These are phyloP conservation scores for Candida rishiriensis DNA, from an alignment of 805 yeast species.

Conservation along the genomic window DNA sequence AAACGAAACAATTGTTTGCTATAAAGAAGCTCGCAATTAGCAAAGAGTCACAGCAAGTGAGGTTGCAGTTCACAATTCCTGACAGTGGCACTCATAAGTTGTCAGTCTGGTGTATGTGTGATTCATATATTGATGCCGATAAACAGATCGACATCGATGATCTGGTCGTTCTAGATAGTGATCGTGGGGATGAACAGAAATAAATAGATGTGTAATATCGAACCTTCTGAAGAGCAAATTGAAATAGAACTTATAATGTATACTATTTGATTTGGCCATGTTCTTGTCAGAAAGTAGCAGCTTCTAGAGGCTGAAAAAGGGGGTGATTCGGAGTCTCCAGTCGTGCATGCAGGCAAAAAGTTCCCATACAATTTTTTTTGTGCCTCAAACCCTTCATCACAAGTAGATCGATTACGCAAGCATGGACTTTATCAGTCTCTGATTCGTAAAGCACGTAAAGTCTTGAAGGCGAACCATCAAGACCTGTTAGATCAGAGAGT, in stretches of 20 bases:
- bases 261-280: no score
- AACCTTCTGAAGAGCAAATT: not conserved
- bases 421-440: no score
- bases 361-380: no score
- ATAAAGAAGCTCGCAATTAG: slow-evolving; percentile 59
- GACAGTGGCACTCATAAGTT: slow-evolving; percentile 57
- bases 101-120: slow-evolving; percentile 83
- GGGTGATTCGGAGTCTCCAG: no score
- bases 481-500: no score
- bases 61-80: slow-evolving; percentile 54
- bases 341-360: no score
- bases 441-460: no score
- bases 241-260: not conserved
- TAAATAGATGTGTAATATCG: not conserved
- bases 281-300: no score
- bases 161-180: slow-evolving; percentile 23
- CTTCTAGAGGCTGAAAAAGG: no score
- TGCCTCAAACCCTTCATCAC: no score
- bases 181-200: not conserved
- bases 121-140: slow-evolving; percentile 89
- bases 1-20: slow-evolving; percentile 59
- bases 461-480: no score
- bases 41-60: slow-evolving; percentile 48
- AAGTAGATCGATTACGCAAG: no score
- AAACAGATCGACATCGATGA: slow-evolving; percentile 64